Evolutionary conservation across 345 rosid genomes (phyloP).

Genomic region (Clarkia xantiana): DNA sequence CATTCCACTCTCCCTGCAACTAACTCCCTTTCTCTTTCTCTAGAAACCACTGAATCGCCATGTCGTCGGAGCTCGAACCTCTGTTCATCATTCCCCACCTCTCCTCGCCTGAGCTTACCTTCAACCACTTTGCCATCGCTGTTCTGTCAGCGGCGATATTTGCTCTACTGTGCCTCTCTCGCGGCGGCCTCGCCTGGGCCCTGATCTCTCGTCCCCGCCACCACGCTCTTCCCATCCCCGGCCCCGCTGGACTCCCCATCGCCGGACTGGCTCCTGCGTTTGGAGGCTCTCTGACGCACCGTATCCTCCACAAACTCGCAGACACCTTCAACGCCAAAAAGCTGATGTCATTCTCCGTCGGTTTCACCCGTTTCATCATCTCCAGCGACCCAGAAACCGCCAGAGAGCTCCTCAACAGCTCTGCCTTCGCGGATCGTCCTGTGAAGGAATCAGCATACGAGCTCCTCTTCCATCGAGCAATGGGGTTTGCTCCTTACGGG

Average conservation of each 20-base stretch:
- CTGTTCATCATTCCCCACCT: conserved; percentile 1
- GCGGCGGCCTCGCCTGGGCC: conserved; percentile 11
- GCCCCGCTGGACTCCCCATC: conserved; percentile 3
- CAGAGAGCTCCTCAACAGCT: conserved; percentile 53
- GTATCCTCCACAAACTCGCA: conserved; percentile 1
- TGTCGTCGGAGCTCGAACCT: conserved; percentile 22
- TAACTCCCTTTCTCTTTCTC: too few species aligned
- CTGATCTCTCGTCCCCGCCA: neutral
- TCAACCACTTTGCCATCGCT: neutral
- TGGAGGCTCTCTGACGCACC: neutral
- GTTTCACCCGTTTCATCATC: conserved; percentile 23
- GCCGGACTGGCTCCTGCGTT: conserved; percentile 1
- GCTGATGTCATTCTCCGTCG: conserved; percentile 6
- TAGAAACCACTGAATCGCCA: conserved; percentile 2
- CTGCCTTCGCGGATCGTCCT: conserved; percentile 78
- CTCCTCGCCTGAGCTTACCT: conserved; percentile 1
- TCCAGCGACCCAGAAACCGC: conserved; percentile 64
- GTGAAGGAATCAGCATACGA: conserved; percentile 81
- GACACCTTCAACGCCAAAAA: neutral
- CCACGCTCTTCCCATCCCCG: conserved; percentile 1
- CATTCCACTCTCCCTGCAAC: neutral
- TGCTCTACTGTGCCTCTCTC: neutral
- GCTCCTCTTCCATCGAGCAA: conserved; percentile 69
- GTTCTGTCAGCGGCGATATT: neutral
- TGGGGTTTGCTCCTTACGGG: conserved; percentile 78